These are phyloP conservation scores for Crithidia thermophila DNA, from an alignment of 208 protist species.

Conservation along the genomic window DNA sequence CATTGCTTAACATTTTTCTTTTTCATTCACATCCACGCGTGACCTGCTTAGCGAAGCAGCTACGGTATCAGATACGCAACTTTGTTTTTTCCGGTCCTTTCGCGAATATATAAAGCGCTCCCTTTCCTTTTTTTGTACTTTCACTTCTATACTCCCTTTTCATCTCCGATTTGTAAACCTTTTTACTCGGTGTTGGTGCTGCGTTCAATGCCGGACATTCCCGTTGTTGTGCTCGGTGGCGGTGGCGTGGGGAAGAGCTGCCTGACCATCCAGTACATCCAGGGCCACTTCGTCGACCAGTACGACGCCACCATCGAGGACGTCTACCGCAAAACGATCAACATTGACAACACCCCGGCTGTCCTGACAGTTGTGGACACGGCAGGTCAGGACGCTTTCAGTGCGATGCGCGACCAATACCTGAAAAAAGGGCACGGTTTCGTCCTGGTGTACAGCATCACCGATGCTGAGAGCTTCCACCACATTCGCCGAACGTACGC, in stretches of 20 bases:
- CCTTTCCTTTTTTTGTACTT: neutral
- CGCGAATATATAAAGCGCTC: constrained; percentile 1
- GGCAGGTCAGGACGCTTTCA: constrained; percentile 93
- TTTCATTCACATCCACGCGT: too few species aligned
- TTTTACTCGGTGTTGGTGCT: too few species aligned
- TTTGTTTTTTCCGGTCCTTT: too few species aligned
- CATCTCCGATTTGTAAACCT: too few species aligned
- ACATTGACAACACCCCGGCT: constrained; percentile 74
- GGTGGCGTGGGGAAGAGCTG: constrained; percentile 73
- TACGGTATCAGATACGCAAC: too few species aligned
- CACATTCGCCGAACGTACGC: constrained; percentile 45
- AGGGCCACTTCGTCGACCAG: constrained; percentile 65
- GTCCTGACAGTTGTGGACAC: constrained; percentile 94
- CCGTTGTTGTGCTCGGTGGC: constrained; percentile 61
- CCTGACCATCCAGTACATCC: constrained; percentile 73
- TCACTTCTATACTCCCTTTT: too few species aligned
- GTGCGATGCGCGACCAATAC: constrained; percentile 64
- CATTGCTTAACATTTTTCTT: too few species aligned
- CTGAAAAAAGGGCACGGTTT: constrained; percentile 53
- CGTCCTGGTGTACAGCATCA: constrained; percentile 77
- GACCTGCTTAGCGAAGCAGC: too few species aligned
- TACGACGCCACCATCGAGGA: constrained; percentile 90
- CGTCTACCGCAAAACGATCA: constrained; percentile 60
- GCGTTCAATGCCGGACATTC: constrained; percentile 39
- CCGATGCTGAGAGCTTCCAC: constrained; percentile 72